Evolutionary conservation across 169 alveolate species (phyloP), one percentile per base, ranked within the genome.

Genomic region (Cryptosporidium viatorum): DNA sequence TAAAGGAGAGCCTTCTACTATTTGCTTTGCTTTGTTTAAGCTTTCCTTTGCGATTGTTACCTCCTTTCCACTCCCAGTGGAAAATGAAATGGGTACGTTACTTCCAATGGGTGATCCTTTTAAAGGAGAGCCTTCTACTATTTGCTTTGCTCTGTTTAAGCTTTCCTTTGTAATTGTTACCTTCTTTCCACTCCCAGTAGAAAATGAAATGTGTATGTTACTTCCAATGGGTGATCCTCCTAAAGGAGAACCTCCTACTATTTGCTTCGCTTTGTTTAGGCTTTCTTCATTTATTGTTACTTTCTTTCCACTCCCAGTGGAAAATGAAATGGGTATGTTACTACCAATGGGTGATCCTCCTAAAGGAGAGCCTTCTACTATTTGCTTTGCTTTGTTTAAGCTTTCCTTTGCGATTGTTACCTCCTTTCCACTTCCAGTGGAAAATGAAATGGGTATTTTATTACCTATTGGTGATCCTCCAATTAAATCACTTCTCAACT

Each of bases 51-150:
- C 8, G 1, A 74, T 58, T 0, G 26, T 8, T 23, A 58, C 62
- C 43, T 39, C 37, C 37, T 52, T 52, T 5, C 86, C 71, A 52
- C 18, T 74, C 3, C 86, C 86, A n/a, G 86, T 74, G 1, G 86
- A 74, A 58, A 74, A 70, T 70, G 52, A 70, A 12, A 48, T 14
- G n/a, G 55, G 8, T 8, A 48, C 0, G 55, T 48, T 48, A 48
- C 21, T 2, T 14, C 55, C 21, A 14, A 48, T 48, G 12, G 55
- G 55, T 12, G 55, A 48, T 29, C 29, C 12, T 14, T 6, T 29
- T 6, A 33, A 26, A 2, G 55, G 55, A 10, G 55, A 45, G 0
- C 16, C 69, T 59, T 8, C 69, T 2, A 59, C n/a, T 12, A 59
- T 0, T 59, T 59, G 0, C 31, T 21, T 39, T 0, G 37, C 37